Conservation (phyloP, 1,284 basidiomycete species). For the Coniferiporia weirii region DNA sequence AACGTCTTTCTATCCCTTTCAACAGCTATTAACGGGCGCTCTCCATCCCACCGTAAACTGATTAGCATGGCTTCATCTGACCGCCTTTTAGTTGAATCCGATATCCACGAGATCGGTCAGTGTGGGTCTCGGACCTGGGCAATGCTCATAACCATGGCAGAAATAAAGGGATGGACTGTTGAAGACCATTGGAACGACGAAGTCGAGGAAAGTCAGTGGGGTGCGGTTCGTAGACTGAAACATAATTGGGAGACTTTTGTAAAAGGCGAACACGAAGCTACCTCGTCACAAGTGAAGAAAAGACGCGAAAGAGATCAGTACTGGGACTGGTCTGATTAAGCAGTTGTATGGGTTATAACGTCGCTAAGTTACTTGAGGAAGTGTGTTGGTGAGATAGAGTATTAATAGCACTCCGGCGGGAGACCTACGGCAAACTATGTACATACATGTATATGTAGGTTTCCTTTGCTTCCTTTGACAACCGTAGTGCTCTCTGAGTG, state of each 20-base stretch:
- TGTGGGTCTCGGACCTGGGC: slow-evolving; percentile 60
- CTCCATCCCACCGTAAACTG: slow-evolving; percentile 50
- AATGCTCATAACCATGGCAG: slow-evolving; percentile 58
- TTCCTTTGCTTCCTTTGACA: no score
- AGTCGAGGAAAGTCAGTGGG: slow-evolving; percentile 38
- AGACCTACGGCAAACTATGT: no score
- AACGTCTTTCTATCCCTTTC: slow-evolving; percentile 79
- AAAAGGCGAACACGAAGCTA: background rate
- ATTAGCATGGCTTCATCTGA: slow-evolving; percentile 52
- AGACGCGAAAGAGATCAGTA: background rate
- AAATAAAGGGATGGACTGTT: slow-evolving; percentile 59
- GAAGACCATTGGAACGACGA: slow-evolving; percentile 54
- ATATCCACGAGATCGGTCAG: slow-evolving; percentile 53
- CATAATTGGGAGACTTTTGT: slow-evolving; percentile 60
- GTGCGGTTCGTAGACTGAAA: slow-evolving; percentile 57
- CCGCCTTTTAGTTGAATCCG: slow-evolving; percentile 74
- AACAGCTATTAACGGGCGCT: slow-evolving; percentile 68
- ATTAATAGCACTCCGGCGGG: no score
- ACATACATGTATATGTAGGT: no score
- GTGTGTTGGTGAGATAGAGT: no score
- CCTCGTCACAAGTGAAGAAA: background rate
- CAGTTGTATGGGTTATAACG: no score
- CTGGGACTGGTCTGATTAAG: no score
- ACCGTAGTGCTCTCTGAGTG: no score
- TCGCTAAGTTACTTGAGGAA: no score